Conservation (phyloP, 2,329 filamentous ascomycete genomes). For the Epichloe elymi region DNA sequence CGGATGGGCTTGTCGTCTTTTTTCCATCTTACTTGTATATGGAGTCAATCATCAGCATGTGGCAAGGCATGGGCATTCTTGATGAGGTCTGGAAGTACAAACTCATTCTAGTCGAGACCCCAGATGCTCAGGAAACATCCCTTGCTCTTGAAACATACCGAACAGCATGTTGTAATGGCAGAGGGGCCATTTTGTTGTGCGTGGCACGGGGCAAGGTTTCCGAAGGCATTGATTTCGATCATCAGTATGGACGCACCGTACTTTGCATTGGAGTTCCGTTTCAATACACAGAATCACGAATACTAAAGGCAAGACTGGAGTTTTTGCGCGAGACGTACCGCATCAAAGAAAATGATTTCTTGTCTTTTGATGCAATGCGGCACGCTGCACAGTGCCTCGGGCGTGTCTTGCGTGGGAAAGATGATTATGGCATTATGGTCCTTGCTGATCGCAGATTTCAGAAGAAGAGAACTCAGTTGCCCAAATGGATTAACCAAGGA, state of each 20-base stretch:
- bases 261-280: conserved; percentile 95
- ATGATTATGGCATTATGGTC: conserved; percentile 99
- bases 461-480: conserved; percentile 79
- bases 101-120: conserved; percentile 92
- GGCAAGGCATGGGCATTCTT: conserved; percentile 96
- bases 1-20: conserved; percentile 97
- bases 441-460: conserved; percentile 86
- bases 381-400: conserved; percentile 94
- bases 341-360: conserved; percentile 92
- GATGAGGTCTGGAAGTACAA: conserved; percentile 99
- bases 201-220: conserved; percentile 95
- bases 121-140: conserved; percentile 92
- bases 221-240: conserved; percentile 98
- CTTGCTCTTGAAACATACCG: conserved; percentile 92
- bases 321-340: conserved; percentile 96
- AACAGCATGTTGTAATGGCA: conserved; percentile 92
- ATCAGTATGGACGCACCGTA: conserved; percentile 93
- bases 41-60: conserved; percentile 98
- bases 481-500: conserved; percentile 92
- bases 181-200: conserved; percentile 84
- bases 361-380: conserved; percentile 99
- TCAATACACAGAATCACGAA: conserved; percentile 96
- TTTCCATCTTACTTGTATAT: conserved; percentile 98
- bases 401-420: conserved; percentile 87
- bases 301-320: conserved; percentile 87